Conservation (phyloP, 2,329 filamentous ascomycete genomes). For the Alternaria gansuensis region DNA sequence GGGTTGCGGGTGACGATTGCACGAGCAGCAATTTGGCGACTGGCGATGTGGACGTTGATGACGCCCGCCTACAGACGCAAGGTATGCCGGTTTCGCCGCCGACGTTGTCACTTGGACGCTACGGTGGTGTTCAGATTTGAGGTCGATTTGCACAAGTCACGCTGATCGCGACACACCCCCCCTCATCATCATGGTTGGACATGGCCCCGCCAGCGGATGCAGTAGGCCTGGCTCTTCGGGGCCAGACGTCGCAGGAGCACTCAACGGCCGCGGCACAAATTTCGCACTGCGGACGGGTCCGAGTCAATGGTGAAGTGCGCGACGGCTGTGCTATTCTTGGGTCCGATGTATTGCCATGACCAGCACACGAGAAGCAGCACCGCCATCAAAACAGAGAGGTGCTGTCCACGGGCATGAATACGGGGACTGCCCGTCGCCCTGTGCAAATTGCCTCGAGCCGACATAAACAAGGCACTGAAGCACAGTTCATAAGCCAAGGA, state of each 20-base stretch:
- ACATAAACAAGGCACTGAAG: conserved; percentile 20
- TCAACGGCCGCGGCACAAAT: conserved; percentile 38
- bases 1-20: conserved; percentile 36
- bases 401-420: background rate
- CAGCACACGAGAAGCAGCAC: conserved; percentile 6
- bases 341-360: conserved; percentile 6
- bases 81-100: conserved; percentile 27
- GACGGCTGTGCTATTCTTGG: conserved; percentile 14
- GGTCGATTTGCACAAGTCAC: conserved; percentile 27
- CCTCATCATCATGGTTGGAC: conserved; percentile 25
- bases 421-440: background rate
- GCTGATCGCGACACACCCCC: conserved; percentile 28
- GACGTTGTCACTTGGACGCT: conserved; percentile 29
- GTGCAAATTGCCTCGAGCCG: conserved; percentile 26
- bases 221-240: conserved; percentile 11
- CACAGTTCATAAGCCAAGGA: conserved; percentile 7
- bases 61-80: conserved; percentile 23
- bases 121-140: conserved; percentile 24
- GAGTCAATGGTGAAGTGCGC: conserved; percentile 15
- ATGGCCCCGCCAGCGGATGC: conserved; percentile 18
- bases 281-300: conserved; percentile 28
- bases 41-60: conserved; percentile 26
- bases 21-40: conserved; percentile 22
- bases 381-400: conserved; percentile 9
- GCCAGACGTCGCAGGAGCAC: conserved; percentile 30